Conservation (phyloP, 768 basidiomycete genomes). For the Lentinula sp. region DNA sequence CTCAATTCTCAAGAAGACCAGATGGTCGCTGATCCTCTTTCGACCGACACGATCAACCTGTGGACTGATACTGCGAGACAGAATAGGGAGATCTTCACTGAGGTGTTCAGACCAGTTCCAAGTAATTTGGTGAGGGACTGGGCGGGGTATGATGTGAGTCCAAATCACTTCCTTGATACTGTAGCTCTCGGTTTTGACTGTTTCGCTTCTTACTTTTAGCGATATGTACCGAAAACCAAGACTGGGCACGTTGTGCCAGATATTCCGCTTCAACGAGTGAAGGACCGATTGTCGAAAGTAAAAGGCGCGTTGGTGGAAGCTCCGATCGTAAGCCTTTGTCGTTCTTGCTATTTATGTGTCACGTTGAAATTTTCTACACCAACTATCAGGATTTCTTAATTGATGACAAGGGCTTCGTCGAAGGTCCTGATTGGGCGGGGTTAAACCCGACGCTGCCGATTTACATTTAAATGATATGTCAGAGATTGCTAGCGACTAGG, state of each 20-base stretch:
- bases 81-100: constrained; percentile 84
- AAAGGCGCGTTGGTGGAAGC: constrained; percentile 71
- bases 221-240: constrained; percentile 71
- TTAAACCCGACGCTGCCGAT: constrained; percentile 76
- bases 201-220: constrained; percentile 29
- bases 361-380: background rate
- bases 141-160: constrained; percentile 67
- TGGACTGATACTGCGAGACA: constrained; percentile 67
- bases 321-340: constrained; percentile 47
- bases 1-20: constrained; percentile 50
- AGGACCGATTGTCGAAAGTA: constrained; percentile 65
- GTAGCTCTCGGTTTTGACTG: background rate
- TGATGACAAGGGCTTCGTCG: constrained; percentile 67
- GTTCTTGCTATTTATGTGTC: background rate
- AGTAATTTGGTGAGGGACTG: constrained; percentile 77
- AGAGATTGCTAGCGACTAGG: too few species aligned
- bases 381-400: constrained; percentile 71
- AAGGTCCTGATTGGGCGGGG: constrained; percentile 66
- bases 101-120: constrained; percentile 83
- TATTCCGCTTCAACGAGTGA: constrained; percentile 62
- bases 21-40: constrained; percentile 74
- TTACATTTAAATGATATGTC: constrained; percentile 44
- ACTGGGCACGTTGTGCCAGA: constrained; percentile 75
- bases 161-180: background rate
- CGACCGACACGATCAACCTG: constrained; percentile 49